Evolutionary conservation across 768 basidiomycete species (phyloP).

Genomic region (Amanita muscaria): DNA sequence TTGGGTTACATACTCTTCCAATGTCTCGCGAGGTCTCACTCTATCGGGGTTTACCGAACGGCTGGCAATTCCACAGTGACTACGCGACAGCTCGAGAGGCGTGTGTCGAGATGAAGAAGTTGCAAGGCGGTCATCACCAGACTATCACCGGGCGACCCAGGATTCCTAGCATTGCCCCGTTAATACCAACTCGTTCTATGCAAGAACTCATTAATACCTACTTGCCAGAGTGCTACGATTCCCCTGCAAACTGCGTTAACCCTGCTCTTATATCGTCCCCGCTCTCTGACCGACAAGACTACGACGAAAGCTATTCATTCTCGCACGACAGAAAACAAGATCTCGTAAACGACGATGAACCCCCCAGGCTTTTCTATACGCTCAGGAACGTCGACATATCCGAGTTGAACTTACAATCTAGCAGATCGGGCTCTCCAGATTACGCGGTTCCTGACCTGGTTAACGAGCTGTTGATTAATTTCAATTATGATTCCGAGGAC

Average conservation of each 20-base stretch:
- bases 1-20: slow-evolving; percentile 17
- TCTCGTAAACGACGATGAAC: too few species aligned
- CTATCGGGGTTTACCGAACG: slow-evolving; percentile 37
- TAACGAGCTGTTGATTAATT: too few species aligned
- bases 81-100: slow-evolving; percentile 29
- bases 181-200: slow-evolving; percentile 13
- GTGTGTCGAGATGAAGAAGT: slow-evolving; percentile 24
- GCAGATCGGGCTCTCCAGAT: not conserved
- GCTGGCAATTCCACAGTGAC: slow-evolving; percentile 35
- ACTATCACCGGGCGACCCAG: slow-evolving; percentile 19
- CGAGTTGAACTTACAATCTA: too few species aligned
- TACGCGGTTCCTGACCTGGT: slow-evolving; percentile 2
- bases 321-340: too few species aligned
- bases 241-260: not conserved
- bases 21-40: slow-evolving; percentile 41
- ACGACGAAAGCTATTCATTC: too few species aligned
- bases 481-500: not conserved
- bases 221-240: not conserved
- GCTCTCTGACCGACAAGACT: too few species aligned
- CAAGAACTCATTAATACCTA: not conserved
- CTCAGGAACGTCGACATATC: too few species aligned
- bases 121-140: not conserved
- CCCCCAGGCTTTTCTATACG: not conserved
- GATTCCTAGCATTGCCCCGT: slow-evolving; percentile 33
- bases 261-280: not conserved